Evolutionary conservation across 139 green algal genomes (phyloP).

Genomic region (Chlamydomonas sp.): DNA sequence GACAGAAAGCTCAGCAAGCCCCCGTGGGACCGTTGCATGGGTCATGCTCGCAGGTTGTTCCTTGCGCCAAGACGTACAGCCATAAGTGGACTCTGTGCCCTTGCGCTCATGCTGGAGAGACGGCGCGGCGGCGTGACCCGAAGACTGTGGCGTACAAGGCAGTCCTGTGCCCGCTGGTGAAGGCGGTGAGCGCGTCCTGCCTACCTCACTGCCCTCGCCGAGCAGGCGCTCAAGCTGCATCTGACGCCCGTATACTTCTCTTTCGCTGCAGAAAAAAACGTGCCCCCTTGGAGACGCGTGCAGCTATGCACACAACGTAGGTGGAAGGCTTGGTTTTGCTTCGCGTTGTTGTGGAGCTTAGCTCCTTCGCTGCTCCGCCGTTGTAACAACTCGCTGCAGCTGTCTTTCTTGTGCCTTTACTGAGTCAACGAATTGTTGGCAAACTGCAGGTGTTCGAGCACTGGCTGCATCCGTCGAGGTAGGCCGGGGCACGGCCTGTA

Average conservation of each 20-base stretch:
- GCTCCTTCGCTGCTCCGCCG: too few species aligned
- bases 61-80: slow-evolving; percentile 42
- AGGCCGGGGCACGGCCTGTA: slow-evolving; percentile 15
- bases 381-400: too few species aligned
- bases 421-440: too few species aligned
- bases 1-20: not conserved
- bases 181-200: slow-evolving; percentile 42
- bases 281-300: slow-evolving; percentile 81
- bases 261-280: slow-evolving; percentile 61
- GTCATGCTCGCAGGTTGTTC: slow-evolving; percentile 29
- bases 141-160: slow-evolving; percentile 45
- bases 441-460: slow-evolving; percentile 80
- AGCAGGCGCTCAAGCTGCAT: not conserved
- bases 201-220: not conserved
- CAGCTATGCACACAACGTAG: slow-evolving; percentile 81
- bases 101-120: slow-evolving; percentile 55
- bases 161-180: slow-evolving; percentile 54
- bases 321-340: too few species aligned
- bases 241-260: not conserved
- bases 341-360: too few species aligned
- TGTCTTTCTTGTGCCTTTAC: too few species aligned
- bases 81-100: slow-evolving; percentile 63
- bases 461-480: slow-evolving; percentile 89
- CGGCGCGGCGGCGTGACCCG: slow-evolving; percentile 43
- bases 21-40: not conserved